phyloP scores from a whole-genome alignment of 169 alveolate genomes.

The Amoebophrya sp. region DNA sequence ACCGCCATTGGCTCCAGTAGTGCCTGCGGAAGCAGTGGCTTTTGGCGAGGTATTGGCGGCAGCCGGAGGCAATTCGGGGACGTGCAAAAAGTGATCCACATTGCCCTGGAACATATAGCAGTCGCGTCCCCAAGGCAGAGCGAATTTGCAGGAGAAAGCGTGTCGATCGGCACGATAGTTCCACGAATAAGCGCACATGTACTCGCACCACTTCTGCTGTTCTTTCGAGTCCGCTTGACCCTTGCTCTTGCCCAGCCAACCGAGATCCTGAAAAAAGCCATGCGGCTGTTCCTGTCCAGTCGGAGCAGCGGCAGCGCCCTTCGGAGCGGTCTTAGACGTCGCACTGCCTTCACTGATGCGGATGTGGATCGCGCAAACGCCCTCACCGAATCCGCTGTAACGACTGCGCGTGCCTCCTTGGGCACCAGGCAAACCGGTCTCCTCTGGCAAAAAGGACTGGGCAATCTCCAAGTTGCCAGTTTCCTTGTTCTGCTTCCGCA shows the following conservation, averaged over 20 bases:
- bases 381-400: background rate
- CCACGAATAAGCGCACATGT: background rate
- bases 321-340: background rate
- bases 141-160: background rate
- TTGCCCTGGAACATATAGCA: conserved; percentile 12
- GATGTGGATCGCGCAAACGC: background rate
- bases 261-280: background rate
- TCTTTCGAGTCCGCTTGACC: background rate
- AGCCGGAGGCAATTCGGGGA: background rate
- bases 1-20: too few species aligned
- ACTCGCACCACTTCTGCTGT: background rate
- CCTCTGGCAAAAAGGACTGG: background rate
- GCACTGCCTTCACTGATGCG: background rate
- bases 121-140: background rate
- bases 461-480: background rate
- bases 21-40: too few species aligned
- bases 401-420: background rate
- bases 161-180: background rate
- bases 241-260: background rate
- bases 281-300: background rate
- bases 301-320: background rate
- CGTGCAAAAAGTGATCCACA: background rate
- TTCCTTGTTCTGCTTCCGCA: background rate
- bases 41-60: too few species aligned
- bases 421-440: background rate